Conservation (phyloP, 148 eudicot species). For the Drosera capensis region DNA sequence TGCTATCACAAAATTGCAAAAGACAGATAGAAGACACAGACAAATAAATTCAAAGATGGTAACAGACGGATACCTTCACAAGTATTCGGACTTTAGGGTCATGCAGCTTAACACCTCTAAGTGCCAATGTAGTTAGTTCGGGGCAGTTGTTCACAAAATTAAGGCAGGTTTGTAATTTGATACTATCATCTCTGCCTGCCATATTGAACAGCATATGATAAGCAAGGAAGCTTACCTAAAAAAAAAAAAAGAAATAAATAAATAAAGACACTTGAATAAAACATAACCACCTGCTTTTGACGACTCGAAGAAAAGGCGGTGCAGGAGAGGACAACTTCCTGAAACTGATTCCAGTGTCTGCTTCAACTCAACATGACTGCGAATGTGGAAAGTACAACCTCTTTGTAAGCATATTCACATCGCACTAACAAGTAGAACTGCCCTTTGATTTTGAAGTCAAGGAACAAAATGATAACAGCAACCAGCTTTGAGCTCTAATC, state of each 20-base stretch:
- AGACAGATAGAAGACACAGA: too few species aligned
- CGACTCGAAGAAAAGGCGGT: conserved; percentile 43
- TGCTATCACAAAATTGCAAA: too few species aligned
- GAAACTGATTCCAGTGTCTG: conserved; percentile 44
- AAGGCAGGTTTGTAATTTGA: conserved; percentile 33
- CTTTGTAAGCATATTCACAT: too few species aligned
- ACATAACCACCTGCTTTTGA: conserved; percentile 28
- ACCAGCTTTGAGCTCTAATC: too few species aligned
- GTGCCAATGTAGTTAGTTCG: conserved; percentile 31
- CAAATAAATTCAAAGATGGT: too few species aligned
- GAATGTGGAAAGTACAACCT: too few species aligned
- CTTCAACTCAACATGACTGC: conserved; percentile 46
- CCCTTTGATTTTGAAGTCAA: too few species aligned
- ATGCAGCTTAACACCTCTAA: conserved; percentile 44
- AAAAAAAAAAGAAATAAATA: background rate
- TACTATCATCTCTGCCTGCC: conserved; percentile 54
- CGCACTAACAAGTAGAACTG: too few species aligned
- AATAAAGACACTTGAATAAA: background rate
- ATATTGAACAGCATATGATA: conserved; percentile 2
- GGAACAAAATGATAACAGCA: too few species aligned
- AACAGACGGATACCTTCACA: conserved; percentile 46
- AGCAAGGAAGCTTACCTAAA: conserved; percentile 2
- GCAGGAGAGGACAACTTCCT: conserved; percentile 27
- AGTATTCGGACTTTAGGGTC: conserved; percentile 36
- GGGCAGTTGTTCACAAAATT: conserved; percentile 49